Evolutionary conservation across 1,284 basidiomycete genomes (phyloP), one percentile per base, ranked within the genome.

Genomic region (Chalciporus sp.): DNA sequence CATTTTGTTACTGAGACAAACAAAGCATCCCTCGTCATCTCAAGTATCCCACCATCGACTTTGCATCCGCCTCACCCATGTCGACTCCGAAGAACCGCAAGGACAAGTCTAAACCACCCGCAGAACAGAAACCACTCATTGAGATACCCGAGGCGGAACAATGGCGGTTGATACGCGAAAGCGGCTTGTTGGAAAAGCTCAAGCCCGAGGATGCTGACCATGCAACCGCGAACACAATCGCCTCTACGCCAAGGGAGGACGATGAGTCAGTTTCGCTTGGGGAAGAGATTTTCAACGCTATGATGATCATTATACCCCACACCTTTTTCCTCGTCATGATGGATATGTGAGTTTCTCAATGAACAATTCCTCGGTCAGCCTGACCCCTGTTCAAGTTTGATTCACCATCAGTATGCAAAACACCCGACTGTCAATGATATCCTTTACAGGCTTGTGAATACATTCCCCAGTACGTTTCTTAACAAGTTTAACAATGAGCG

Each of bases 371-470:
- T 19, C 40, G 19, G 8, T n/a, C 27, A 28, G 10, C 29, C 42
- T 59, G 46, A 59, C 51, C 27, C 37, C 47, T 47, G 47, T 50
- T 19, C 49, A 59, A 90, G 90, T 53, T 71, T 92, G 42, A 80
- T 90, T 46, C 87, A 89, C 63, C 82, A 82, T 51, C 90, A 92
- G 69, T 92, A 92, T 57, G 82, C 81, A 26, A 78, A 83, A 65
- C 68, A 76, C 26, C 75, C 82, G 1, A 74, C 79, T 14, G 65
- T 83, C 27, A 61, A 71, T 42, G 76, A 71, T 4, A 59, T 90
- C 23, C 49, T 72, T 26, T 77, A 83, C 42, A 82, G 82, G 59
- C 78, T 91, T 74, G 49, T 80, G 28, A 74, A 82, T 27, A 79
- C 84, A 23, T 74, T 89, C 35, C 89, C 90, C 16, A 86, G 89